Evolutionary conservation across 2,329 filamentous ascomycete species (phyloP).

Genomic region (Colletotrichum sp.): DNA sequence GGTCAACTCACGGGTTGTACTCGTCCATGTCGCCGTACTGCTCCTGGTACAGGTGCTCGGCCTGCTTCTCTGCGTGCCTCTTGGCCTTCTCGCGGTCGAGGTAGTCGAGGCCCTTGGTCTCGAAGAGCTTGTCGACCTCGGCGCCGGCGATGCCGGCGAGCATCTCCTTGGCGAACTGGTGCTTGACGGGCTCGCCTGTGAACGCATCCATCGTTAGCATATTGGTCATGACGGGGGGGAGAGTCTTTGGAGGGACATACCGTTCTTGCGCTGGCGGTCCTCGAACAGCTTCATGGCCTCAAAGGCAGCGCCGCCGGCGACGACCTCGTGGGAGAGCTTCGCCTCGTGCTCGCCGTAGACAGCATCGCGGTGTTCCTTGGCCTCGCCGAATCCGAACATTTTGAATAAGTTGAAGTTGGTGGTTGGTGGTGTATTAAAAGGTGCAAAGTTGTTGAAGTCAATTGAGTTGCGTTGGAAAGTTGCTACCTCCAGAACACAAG

Average conservation of each 20-base stretch:
- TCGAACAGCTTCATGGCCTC: constrained; percentile 82
- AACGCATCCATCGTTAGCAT: not conserved
- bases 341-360: constrained; percentile 32
- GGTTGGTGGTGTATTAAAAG: not conserved
- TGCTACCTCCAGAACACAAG: too few species aligned
- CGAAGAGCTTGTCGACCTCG: constrained; percentile 78
- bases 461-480: not conserved
- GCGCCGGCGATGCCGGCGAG: constrained; percentile 74
- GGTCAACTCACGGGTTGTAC: constrained; percentile 60
- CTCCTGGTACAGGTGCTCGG: constrained; percentile 64
- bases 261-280: constrained; percentile 74
- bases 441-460: not conserved
- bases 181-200: constrained; percentile 71
- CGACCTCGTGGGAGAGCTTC: constrained; percentile 64
- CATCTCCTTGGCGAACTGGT: constrained; percentile 80
- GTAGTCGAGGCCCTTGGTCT: constrained; percentile 71
- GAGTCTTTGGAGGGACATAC: constrained; percentile 40
- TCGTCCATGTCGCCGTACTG: constrained; percentile 60
- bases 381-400: constrained; percentile 25
- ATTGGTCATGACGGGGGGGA: not conserved
- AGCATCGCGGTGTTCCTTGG: constrained; percentile 25
- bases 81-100: constrained; percentile 64
- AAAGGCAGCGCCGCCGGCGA: constrained; percentile 79
- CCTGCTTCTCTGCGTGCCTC: constrained; percentile 62
- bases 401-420: not conserved